Conservation (phyloP, 306 rosid species). For the Cyamopsis tetragonoloba region DNA sequence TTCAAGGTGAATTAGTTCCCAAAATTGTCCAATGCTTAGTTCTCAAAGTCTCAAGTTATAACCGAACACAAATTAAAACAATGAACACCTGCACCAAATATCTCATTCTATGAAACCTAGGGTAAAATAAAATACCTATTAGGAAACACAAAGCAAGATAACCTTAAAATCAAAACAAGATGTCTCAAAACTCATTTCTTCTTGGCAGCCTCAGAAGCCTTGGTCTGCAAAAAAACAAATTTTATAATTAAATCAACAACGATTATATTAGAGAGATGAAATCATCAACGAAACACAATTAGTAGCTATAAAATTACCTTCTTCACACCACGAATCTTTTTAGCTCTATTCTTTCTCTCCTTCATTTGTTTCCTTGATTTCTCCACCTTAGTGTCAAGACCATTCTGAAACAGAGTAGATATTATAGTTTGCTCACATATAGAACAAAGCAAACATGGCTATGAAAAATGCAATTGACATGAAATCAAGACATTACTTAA, state of each 20-base stretch:
- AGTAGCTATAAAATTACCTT: slow-evolving; percentile 45
- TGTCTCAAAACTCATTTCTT: slow-evolving; percentile 61
- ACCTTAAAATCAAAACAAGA: slow-evolving; percentile 13
- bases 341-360: slow-evolving; percentile 90
- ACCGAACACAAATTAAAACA: slow-evolving; percentile 21
- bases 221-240: slow-evolving; percentile 53
- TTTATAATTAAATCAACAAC: background rate
- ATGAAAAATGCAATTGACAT: background rate
- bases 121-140: slow-evolving; percentile 24
- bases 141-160: slow-evolving; percentile 14
- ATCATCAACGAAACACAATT: background rate
- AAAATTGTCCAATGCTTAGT: slow-evolving; percentile 30
- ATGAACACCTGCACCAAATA: slow-evolving; percentile 27
- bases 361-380: slow-evolving; percentile 92
- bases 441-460: too few relatives aligned
- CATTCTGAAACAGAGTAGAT: slow-evolving; percentile 49
- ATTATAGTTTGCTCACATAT: background rate
- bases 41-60: slow-evolving; percentile 19
- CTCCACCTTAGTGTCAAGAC: slow-evolving; percentile 81
- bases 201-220: slow-evolving; percentile 91
- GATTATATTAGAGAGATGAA: background rate
- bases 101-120: too few relatives aligned
- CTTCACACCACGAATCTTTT: slow-evolving; percentile 94
- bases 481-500: background rate
- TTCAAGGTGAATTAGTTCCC: too few relatives aligned